Conservation (phyloP, 768 basidiomycete species). For the Auricularia heimuer region DNA sequence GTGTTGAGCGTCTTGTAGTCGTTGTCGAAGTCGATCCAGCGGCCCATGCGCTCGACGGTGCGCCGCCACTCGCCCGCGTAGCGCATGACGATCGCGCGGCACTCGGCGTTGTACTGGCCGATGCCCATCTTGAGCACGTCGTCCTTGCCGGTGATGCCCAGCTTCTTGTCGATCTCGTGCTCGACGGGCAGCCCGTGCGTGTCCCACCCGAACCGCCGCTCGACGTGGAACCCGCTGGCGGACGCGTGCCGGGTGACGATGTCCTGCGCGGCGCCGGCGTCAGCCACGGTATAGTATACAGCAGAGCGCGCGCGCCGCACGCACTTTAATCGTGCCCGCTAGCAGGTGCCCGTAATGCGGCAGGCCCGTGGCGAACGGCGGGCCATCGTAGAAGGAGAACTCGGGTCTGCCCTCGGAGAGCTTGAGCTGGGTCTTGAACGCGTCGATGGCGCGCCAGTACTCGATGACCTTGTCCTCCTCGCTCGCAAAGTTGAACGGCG, state of each 20-base stretch:
- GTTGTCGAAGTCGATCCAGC: conserved; percentile 99
- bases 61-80: conserved; percentile 89
- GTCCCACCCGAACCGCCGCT: conserved; percentile 96
- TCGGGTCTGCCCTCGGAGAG: conserved; percentile 84
- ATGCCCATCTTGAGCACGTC: conserved; percentile 96
- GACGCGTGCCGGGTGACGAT: conserved; percentile 95
- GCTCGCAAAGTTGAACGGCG: conserved; percentile 71
- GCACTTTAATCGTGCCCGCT: conserved; percentile 86
- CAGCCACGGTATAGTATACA: background rate
- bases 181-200: conserved; percentile 98
- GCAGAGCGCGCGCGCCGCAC: conserved; percentile 10
- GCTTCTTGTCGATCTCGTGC: conserved; percentile 96
- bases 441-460: conserved; percentile 95
- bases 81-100: conserved; percentile 93
- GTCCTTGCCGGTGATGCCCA: conserved; percentile 83
- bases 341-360: conserved; percentile 95
- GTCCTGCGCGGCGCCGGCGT: conserved; percentile 45
- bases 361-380: conserved; percentile 92
- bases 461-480: conserved; percentile 85
- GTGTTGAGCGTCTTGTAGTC: conserved; percentile 97
- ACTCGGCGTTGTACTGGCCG: conserved; percentile 95
- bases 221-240: conserved; percentile 85
- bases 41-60: conserved; percentile 95
- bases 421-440: conserved; percentile 89
- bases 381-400: conserved; percentile 94